These are phyloP conservation scores for Poronia punctata DNA, from an alignment of 495 filamentous ascomycete species.

Conservation along the genomic window DNA sequence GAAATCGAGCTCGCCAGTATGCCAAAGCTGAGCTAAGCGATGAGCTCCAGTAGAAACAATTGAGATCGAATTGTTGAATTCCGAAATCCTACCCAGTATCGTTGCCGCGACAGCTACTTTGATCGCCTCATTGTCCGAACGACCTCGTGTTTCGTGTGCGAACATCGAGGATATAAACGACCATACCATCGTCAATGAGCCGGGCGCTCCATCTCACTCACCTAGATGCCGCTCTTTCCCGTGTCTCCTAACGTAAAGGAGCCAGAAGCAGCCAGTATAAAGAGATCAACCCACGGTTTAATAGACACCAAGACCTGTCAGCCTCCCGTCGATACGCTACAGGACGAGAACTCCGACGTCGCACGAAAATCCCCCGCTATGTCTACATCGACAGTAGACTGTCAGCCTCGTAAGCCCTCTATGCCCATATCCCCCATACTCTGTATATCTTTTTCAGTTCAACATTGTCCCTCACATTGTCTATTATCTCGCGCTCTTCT, in stretches of 20 bases:
- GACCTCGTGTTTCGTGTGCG: no score
- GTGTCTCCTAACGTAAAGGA: constrained; percentile 32
- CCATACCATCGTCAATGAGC: background rate
- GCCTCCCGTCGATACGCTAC: constrained; percentile 2
- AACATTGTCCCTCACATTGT: background rate
- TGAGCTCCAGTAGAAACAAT: no score
- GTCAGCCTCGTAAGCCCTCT: constrained; percentile 12
- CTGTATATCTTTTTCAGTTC: background rate
- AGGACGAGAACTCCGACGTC: constrained; percentile 10
- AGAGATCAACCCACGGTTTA: constrained; percentile 33
- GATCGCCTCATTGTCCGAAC: no score
- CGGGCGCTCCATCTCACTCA: background rate
- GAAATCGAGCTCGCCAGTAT: no score
- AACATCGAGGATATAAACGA: no score
- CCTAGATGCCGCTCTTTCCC: constrained; percentile 31
- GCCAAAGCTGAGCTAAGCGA: no score
- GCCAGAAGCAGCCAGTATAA: constrained; percentile 21
- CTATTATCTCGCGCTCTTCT: background rate
- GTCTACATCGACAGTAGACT: constrained; percentile 4
- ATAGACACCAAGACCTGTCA: constrained; percentile 10
- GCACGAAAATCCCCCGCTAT: constrained; percentile 7
- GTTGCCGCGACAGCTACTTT: no score
- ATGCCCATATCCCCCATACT: background rate
- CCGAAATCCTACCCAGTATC: no score
- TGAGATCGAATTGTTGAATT: no score